Percentiles rank a stretch among this genome's conserved stretches.
These are phyloP conservation scores for Monosporascus sp. DNA, from an alignment of 2,329 filamentous ascomycete species.

Conservation along the genomic window DNA sequence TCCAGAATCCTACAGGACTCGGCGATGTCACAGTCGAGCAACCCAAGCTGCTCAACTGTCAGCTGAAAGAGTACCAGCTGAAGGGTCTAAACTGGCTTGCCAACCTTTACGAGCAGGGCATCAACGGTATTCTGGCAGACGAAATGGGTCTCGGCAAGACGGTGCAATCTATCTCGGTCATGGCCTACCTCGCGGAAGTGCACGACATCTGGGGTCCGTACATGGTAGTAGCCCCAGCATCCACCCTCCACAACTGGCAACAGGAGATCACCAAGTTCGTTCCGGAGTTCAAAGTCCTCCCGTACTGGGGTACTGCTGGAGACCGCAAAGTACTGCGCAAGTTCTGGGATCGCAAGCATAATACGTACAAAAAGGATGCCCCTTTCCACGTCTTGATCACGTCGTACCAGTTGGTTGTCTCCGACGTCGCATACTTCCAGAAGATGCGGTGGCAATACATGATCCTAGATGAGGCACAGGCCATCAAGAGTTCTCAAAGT, in stretches of 20 bases:
- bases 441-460: constrained; percentile 99
- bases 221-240: constrained; percentile 91
- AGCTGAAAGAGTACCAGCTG: constrained; percentile 97
- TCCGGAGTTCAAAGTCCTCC: constrained; percentile 87
- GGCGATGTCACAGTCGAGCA: constrained; percentile 93
- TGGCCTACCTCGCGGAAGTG: constrained; percentile 95
- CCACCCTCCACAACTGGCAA: constrained; percentile 98
- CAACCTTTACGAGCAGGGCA: constrained; percentile 97
- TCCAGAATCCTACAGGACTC: constrained; percentile 94
- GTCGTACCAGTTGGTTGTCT: constrained; percentile 94
- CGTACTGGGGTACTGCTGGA: constrained; percentile 93
- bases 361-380: constrained; percentile 88
- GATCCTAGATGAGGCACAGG: constrained; percentile 97
- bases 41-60: constrained; percentile 86
- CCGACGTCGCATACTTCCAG: constrained; percentile 95
- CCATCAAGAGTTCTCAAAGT: constrained; percentile 96
- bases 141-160: constrained; percentile 99
- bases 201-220: constrained; percentile 99
- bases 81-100: constrained; percentile 99
- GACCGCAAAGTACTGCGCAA: constrained; percentile 95
- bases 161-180: constrained; percentile 97
- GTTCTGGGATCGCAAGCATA: constrained; percentile 98
- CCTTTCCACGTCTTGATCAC: constrained; percentile 95
- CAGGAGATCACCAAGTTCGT: constrained; percentile 97
- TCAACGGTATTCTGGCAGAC: constrained; percentile 97